phyloP scores from a whole-genome alignment of 2,329 filamentous ascomycete genomes.

The Arthrobotrys pseudoclavata region DNA sequence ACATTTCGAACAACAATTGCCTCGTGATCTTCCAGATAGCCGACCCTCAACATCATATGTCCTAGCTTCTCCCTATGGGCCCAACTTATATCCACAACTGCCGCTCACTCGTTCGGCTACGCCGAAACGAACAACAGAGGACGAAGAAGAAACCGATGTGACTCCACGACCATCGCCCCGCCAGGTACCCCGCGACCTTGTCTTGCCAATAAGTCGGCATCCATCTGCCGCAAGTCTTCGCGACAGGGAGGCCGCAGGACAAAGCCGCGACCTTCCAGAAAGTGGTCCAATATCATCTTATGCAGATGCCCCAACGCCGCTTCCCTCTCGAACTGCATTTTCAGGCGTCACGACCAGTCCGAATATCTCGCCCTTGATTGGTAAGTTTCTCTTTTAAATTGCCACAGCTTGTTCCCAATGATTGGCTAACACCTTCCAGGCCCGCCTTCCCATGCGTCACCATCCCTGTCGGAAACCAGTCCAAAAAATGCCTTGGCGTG shows the following conservation, averaged over 20 bases:
- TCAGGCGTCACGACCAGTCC: constrained; percentile 10
- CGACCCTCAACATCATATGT: constrained; percentile 29
- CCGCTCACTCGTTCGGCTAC: constrained; percentile 32
- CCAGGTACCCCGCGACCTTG: constrained; percentile 21
- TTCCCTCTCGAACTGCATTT: neutral
- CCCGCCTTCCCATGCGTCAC: constrained; percentile 37
- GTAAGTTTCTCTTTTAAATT: constrained; percentile 29
- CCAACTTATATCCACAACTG: constrained; percentile 2
- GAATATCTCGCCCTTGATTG: constrained; percentile 23
- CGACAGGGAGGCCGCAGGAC: neutral
- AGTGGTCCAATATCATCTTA: constrained; percentile 50
- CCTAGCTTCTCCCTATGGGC: neutral
- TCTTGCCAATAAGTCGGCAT: constrained; percentile 43
- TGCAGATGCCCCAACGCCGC: constrained; percentile 3
- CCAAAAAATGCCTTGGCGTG: constrained; percentile 51
- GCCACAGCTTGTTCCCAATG: neutral
- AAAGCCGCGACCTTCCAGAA: constrained; percentile 29
- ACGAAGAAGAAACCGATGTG: constrained; percentile 34
- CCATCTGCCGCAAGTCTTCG: constrained; percentile 34
- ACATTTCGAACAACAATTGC: neutral
- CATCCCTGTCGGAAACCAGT: constrained; percentile 36
- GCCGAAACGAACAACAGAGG: constrained; percentile 1
- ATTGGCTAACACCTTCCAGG: constrained; percentile 39
- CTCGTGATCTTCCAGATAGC: constrained; percentile 24
- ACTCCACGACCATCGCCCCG: constrained; percentile 50